phyloP scores from a whole-genome alignment of 257 asterid genomes.

The Anisodus acutangulus region DNA sequence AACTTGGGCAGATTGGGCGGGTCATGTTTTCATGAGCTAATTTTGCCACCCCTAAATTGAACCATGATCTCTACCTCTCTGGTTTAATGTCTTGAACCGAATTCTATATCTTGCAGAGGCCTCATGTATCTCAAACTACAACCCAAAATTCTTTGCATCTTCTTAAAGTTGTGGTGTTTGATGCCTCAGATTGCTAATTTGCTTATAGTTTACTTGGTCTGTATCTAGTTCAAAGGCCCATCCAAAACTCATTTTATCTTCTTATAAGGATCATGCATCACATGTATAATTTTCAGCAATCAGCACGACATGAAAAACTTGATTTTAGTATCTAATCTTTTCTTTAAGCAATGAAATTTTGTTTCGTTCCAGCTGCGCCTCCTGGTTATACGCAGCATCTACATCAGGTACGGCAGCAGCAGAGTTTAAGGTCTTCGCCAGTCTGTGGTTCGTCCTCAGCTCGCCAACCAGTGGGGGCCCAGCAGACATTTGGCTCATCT shows the following conservation, averaged over 20 bases:
- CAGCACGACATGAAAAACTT: slow-evolving; percentile 4
- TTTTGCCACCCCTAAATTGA: not conserved
- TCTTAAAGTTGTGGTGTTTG: not conserved
- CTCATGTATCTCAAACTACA: slow-evolving; percentile 13
- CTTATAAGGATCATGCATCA: not conserved
- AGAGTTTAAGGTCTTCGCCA: slow-evolving; percentile 25
- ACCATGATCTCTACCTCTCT: not conserved
- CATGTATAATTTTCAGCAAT: slow-evolving; percentile 17
- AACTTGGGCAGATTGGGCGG: no score
- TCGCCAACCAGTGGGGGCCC: not conserved
- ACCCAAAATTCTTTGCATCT: not conserved
- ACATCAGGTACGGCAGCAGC: slow-evolving; percentile 22
- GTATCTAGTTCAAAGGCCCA: slow-evolving; percentile 13
- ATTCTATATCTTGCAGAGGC: not conserved
- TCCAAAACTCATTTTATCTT: not conserved
- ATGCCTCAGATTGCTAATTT: slow-evolving; percentile 15
- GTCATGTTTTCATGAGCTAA: no score
- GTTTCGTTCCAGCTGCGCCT: slow-evolving; percentile 31
- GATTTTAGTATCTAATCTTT: not conserved
- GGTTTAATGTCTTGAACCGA: not conserved
- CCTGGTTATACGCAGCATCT: slow-evolving; percentile 27
- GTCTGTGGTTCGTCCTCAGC: slow-evolving; percentile 21
- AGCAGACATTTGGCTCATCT: not conserved
- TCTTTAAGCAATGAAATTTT: not conserved
- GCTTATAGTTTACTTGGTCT: slow-evolving; percentile 11